phyloP scores from a whole-genome alignment of 2,329 filamentous ascomycete species.

The Volutella citrinella region DNA sequence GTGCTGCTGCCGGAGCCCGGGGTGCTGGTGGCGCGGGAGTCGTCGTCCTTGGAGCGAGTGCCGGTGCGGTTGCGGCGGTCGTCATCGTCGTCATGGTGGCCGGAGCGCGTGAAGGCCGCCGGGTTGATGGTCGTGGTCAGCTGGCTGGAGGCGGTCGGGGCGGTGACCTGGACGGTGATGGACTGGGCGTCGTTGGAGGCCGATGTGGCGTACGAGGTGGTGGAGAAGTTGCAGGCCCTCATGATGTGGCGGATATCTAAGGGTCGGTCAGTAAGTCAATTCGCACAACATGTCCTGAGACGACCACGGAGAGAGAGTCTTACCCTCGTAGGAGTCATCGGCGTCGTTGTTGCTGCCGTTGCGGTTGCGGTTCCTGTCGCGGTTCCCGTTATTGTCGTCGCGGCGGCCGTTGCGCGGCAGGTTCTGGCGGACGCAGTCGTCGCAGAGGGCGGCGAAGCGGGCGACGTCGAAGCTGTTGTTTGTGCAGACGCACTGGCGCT shows the following conservation, averaged over 20 bases:
- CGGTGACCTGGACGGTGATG: constrained; percentile 30
- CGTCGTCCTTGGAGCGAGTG: constrained; percentile 5
- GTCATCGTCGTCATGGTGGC: constrained; percentile 2
- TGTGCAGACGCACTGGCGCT: constrained; percentile 39
- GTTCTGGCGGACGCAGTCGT: constrained; percentile 36
- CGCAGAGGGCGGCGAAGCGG: constrained; percentile 33
- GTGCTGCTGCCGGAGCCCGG: background rate
- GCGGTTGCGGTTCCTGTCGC: constrained; percentile 16
- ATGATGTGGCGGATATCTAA: constrained; percentile 35
- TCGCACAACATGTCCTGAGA: too few species aligned
- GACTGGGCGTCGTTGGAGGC: constrained; percentile 23
- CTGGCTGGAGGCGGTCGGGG: constrained; percentile 30
- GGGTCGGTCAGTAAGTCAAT: background rate
- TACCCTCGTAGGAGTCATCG: constrained; percentile 20
- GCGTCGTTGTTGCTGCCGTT: constrained; percentile 10
- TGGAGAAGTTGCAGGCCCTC: constrained; percentile 32
- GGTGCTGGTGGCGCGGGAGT: background rate
- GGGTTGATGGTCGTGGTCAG: constrained; percentile 33
- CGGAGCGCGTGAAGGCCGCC: constrained; percentile 8
- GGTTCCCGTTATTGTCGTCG: constrained; percentile 15
- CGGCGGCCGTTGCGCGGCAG: constrained; percentile 5
- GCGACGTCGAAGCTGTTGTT: constrained; percentile 39
- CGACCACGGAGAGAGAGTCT: background rate
- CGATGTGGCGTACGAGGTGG: constrained; percentile 26
- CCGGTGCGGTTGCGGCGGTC: too few species aligned